Percentiles rank a stretch among this genome's conserved stretches.
These are phyloP conservation scores for Parastagonospora avenae DNA, from an alignment of 2,329 filamentous ascomycete genomes.

Conservation along the genomic window DNA sequence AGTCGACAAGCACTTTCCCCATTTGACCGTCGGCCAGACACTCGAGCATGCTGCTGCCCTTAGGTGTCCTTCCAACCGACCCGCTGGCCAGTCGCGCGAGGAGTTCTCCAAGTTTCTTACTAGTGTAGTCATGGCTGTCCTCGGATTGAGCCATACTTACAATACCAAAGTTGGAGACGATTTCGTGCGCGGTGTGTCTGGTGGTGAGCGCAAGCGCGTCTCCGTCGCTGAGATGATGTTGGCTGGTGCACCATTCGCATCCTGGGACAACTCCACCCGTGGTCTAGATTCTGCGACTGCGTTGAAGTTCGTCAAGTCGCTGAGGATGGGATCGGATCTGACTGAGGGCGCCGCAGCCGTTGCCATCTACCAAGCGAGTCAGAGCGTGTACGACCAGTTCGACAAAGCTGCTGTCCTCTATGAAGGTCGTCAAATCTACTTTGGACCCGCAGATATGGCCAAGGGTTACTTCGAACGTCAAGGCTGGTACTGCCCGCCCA, in stretches of 20 bases:
- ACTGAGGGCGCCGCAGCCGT: slow-evolving; percentile 58
- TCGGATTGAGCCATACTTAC: slow-evolving; percentile 61
- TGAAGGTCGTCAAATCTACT: slow-evolving; percentile 79
- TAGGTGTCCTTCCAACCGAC: slow-evolving; percentile 53
- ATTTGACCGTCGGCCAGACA: slow-evolving; percentile 63
- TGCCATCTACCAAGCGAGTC: slow-evolving; percentile 61
- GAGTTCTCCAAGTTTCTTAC: slow-evolving; percentile 54
- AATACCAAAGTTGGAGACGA: slow-evolving; percentile 63
- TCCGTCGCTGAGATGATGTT: slow-evolving; percentile 61
- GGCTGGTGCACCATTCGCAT: slow-evolving; percentile 45
- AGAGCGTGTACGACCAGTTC: slow-evolving; percentile 65
- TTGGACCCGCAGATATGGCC: slow-evolving; percentile 65
- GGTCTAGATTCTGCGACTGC: slow-evolving; percentile 56
- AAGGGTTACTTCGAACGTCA: slow-evolving; percentile 69
- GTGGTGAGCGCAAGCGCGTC: slow-evolving; percentile 66
- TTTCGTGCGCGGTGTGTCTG: slow-evolving; percentile 65
- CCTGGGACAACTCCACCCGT: slow-evolving; percentile 55
- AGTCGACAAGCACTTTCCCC: slow-evolving; percentile 60
- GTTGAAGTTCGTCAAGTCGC: slow-evolving; percentile 61
- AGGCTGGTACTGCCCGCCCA: slow-evolving; percentile 69
- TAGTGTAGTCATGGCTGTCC: slow-evolving; percentile 59
- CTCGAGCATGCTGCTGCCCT: slow-evolving; percentile 61
- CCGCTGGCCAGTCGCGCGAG: slow-evolving; percentile 46
- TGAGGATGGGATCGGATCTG: slow-evolving; percentile 58
- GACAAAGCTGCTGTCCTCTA: slow-evolving; percentile 78